A percentile compares a stretch with the other conserved stretches of the same genome.
phyloP scores from a whole-genome alignment of 2,329 filamentous ascomycete species.

The Ceratocystiopsis sp. region DNA sequence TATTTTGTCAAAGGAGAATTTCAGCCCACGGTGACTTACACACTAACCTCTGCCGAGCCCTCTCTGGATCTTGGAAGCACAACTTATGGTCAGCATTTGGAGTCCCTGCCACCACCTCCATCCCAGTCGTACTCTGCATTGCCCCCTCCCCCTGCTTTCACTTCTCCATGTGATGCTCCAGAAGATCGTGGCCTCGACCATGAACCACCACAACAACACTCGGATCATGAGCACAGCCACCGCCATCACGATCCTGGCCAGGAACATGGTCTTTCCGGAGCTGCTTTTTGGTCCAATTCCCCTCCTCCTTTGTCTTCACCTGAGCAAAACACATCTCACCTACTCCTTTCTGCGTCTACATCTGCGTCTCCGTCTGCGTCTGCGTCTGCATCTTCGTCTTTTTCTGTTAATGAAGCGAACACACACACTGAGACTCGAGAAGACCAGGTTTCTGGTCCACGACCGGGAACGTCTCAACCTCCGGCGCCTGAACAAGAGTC shows the following conservation, averaged over 20 bases:
- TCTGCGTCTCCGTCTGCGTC: no score
- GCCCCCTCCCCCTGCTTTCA: not conserved
- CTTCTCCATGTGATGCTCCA: not conserved
- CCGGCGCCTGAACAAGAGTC: slow-evolving; percentile 17
- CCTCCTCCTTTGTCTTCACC: not conserved
- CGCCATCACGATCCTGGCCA: slow-evolving; percentile 2
- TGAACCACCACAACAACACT: slow-evolving; percentile 6
- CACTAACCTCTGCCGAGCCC: slow-evolving; percentile 19
- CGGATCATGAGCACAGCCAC: slow-evolving; percentile 7
- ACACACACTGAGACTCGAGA: slow-evolving; percentile 29
- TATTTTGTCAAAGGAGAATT: slow-evolving; percentile 39
- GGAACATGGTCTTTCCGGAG: not conserved
- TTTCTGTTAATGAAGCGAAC: slow-evolving; percentile 22
- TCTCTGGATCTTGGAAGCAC: slow-evolving; percentile 11
- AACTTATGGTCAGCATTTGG: slow-evolving; percentile 15
- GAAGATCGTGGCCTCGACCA: slow-evolving; percentile 10
- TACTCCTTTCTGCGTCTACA: no score
- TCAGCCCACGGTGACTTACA: slow-evolving; percentile 17
- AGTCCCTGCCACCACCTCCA: slow-evolving; percentile 11
- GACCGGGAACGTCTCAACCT: slow-evolving; percentile 20
- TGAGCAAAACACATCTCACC: not conserved
- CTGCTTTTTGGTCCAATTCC: not conserved
- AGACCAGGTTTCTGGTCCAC: slow-evolving; percentile 20
- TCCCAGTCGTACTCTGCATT: slow-evolving; percentile 10
- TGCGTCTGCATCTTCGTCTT: slow-evolving; percentile 9